Evolutionary conservation across 148 eudicot species (phyloP).

Genomic region (Dianthus caryophyllus): DNA sequence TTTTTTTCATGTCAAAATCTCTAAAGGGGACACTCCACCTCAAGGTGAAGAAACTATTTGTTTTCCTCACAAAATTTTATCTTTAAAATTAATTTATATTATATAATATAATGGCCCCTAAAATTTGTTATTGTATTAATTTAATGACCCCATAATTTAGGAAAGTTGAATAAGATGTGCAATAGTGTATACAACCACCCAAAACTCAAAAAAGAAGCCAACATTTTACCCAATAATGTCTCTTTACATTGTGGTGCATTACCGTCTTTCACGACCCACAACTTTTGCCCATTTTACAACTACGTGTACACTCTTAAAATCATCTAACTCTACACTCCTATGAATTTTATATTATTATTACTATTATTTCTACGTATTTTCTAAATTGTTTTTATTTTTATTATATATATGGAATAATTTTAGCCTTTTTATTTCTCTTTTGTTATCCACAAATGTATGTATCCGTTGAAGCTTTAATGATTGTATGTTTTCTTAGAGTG

Average conservation of each 20-base stretch:
- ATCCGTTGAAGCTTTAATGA: constrained; percentile 9
- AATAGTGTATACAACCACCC: not conserved
- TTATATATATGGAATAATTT: too few relatives aligned
- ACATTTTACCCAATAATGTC: not conserved
- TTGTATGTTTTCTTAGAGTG: constrained; percentile 9
- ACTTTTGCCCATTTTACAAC: constrained; percentile 8
- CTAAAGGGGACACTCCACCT: not conserved
- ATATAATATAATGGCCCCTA: too few relatives aligned
- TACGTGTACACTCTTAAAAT: constrained; percentile 5
- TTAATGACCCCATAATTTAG: not conserved
- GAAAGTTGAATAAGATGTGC: constrained; percentile 10
- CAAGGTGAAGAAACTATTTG: not conserved
- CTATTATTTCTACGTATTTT: too few relatives aligned
- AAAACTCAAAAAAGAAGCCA: constrained; percentile 2
- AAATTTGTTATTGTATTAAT: not conserved
- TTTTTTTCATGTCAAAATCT: not conserved
- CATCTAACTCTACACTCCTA: not conserved
- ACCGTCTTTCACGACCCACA: not conserved
- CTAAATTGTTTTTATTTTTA: too few relatives aligned
- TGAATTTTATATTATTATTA: not conserved
- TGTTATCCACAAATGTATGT: constrained; percentile 20
- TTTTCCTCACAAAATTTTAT: too few relatives aligned
- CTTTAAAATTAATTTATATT: too few relatives aligned
- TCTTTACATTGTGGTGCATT: constrained; percentile 13
- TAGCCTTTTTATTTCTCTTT: not conserved